A percentile compares a stretch with the other conserved stretches of the same genome.
Evolutionary conservation across 2,329 filamentous ascomycete genomes (phyloP).

Genomic region (Paraphaeosphaeria sporulosa): DNA sequence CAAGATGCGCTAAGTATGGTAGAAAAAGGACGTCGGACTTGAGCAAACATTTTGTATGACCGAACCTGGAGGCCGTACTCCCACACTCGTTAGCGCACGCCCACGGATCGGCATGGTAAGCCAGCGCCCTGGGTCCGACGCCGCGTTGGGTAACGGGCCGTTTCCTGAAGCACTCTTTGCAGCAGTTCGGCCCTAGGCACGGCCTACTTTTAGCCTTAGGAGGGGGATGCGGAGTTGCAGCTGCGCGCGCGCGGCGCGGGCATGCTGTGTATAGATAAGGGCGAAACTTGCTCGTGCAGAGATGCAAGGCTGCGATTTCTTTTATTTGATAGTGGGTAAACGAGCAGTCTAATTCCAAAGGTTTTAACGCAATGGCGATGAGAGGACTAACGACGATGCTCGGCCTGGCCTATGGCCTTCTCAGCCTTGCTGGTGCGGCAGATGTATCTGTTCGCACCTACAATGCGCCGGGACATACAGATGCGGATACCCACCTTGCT

Average conservation of each 20-base stretch:
- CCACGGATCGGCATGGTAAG: slow-evolving; percentile 2
- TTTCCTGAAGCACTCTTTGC: slow-evolving; percentile 7
- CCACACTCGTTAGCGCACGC: slow-evolving; percentile 3
- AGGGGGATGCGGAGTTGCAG: slow-evolving; percentile 5
- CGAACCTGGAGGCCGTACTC: slow-evolving; percentile 2
- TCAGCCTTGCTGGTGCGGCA: slow-evolving; percentile 13
- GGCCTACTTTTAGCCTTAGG: slow-evolving; percentile 6
- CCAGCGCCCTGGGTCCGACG: background rate
- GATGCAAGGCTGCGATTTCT: background rate
- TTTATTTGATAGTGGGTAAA: background rate
- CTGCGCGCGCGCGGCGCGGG: background rate
- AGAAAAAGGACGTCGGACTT: background rate
- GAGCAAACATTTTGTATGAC: background rate
- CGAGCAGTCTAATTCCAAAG: background rate
- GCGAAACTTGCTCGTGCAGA: background rate
- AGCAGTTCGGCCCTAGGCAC: slow-evolving; percentile 8
- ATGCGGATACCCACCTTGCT: slow-evolving; percentile 22
- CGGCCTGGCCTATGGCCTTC: slow-evolving; percentile 12
- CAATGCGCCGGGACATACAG: slow-evolving; percentile 25
- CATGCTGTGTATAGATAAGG: slow-evolving; percentile 6
- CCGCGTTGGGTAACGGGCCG: slow-evolving; percentile 4
- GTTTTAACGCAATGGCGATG: background rate
- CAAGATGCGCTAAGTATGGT: background rate
- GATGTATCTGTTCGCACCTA: slow-evolving; percentile 17
- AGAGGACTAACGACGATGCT: background rate